These are phyloP conservation scores for Globisporangium spinosum DNA, from an alignment of 352 stramenopile species.

Conservation along the genomic window DNA sequence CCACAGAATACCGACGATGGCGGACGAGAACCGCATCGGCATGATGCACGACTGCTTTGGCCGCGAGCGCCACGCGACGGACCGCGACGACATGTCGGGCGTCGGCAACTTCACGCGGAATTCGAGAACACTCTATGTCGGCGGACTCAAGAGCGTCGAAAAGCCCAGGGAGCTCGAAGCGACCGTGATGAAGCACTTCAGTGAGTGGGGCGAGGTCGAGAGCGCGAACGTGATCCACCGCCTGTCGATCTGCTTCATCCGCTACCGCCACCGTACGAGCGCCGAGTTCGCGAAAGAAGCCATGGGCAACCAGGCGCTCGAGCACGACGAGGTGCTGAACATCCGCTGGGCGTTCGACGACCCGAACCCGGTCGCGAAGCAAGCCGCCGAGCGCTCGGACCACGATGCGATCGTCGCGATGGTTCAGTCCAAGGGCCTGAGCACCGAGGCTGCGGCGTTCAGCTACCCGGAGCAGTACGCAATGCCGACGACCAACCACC, in stretches of 20 bases:
- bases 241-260: slow-evolving; percentile 90
- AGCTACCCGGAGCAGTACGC: slow-evolving; percentile 77
- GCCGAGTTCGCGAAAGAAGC: slow-evolving; percentile 86
- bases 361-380: slow-evolving; percentile 91
- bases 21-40: slow-evolving; percentile 68
- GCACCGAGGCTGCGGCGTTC: slow-evolving; percentile 63
- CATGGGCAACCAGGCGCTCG: slow-evolving; percentile 89
- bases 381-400: slow-evolving; percentile 81
- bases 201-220: slow-evolving; percentile 92
- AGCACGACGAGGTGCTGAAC: slow-evolving; percentile 88
- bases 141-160: slow-evolving; percentile 65
- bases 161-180: slow-evolving; percentile 55
- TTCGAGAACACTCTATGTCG: slow-evolving; percentile 91
- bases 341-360: slow-evolving; percentile 92
- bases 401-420: slow-evolving; percentile 87
- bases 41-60: slow-evolving; percentile 93
- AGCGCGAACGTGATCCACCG: slow-evolving; percentile 92
- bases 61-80: slow-evolving; percentile 84
- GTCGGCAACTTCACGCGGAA: slow-evolving; percentile 90
- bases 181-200: slow-evolving; percentile 84
- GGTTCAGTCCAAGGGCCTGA: slow-evolving; percentile 63
- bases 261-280: slow-evolving; percentile 76
- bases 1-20: slow-evolving; percentile 80
- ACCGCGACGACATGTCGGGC: slow-evolving; percentile 92
- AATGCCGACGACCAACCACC: slow-evolving; percentile 63